Base-by-base conservation (phyloP, 352 stramenopile species). In the Globisporangium camurandrum region DNA sequence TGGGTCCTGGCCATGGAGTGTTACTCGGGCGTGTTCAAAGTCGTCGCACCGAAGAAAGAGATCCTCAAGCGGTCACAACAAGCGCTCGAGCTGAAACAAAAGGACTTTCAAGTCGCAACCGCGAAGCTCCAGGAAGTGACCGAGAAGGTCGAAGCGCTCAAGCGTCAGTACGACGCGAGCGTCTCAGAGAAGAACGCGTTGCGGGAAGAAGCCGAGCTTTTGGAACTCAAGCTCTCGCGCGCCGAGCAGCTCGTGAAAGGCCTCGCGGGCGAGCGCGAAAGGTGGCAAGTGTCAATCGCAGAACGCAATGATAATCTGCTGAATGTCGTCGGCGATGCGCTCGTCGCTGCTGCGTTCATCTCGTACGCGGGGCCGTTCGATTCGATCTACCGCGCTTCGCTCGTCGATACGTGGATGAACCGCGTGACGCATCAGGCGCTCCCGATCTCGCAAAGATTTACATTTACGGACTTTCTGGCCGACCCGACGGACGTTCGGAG, bases 351-450 rank as follows among this genome's bases (percentile, higher is more conserved):
- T 0, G 93, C 88, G 3, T 98, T 98, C 60, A 80, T 98, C 40
- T 97, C 90, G 19, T 98, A 98, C 54, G 89, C 94, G 6, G 94
- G 94, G 0, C 93, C 93, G 8, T 98, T 98, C 53, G 93, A 98
- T 54, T 93, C 89, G 0, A 74, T 86, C 24, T 98, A 97, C 59
- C 81, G 89, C 22, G 75, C 64, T 9, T 88, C 75, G 7, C 67
- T 93, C 0, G 69, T 90, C 1, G 81, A 90, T 46, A 92, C 77
- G 28, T 98, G 94, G 95, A 87, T 95, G 57, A 83, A 86, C 31
- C 73, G 74, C 14, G 86, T 97, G 34, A 85, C 75, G 10, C 78
- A 88, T 42, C 74, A 94, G 34, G 72, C 64, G 8, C 61, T 98
- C 3, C 91, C 90, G 0, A 76, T 92, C 49, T 95, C 84, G 0